These are phyloP conservation scores for Agastache rugosa DNA, from an alignment of 257 asterid species.

Conservation along the genomic window DNA sequence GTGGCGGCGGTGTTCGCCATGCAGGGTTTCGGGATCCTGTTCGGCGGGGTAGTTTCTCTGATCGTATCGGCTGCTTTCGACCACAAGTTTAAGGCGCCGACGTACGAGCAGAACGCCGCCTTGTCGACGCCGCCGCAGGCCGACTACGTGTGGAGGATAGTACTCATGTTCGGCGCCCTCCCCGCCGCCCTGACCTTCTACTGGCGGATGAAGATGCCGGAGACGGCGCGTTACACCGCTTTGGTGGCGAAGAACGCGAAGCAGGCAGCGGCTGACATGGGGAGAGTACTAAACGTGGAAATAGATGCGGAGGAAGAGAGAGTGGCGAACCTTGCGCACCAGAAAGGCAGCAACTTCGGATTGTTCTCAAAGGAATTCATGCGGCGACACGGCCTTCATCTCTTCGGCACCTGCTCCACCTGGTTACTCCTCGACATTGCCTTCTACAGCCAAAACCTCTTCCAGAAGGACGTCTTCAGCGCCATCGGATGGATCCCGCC, in stretches of 20 bases:
- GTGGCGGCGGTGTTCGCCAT: conserved; percentile 39
- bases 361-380: conserved; percentile 40
- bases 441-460: conserved; percentile 51
- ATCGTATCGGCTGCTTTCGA: conserved; percentile 47
- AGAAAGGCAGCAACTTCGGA: conserved; percentile 39
- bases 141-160: conserved; percentile 68
- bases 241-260: conserved; percentile 67
- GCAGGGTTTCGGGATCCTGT: conserved; percentile 59
- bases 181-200: conserved; percentile 69
- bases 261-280: conserved; percentile 71
- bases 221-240: conserved; percentile 83
- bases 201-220: conserved; percentile 90
- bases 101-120: conserved; percentile 33
- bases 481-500: conserved; percentile 55
- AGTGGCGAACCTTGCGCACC: conserved; percentile 21
- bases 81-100: conserved; percentile 42
- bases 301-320: conserved; percentile 58
- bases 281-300: conserved; percentile 60
- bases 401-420: conserved; percentile 49
- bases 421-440: conserved; percentile 62
- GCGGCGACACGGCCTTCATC: conserved; percentile 49
- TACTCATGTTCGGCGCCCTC: conserved; percentile 72
- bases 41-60: conserved; percentile 53
- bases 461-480: conserved; percentile 51
- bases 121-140: conserved; percentile 59